Conservation (phyloP, 768 basidiomycete genomes). For the Podaxis pistillaris region DNA sequence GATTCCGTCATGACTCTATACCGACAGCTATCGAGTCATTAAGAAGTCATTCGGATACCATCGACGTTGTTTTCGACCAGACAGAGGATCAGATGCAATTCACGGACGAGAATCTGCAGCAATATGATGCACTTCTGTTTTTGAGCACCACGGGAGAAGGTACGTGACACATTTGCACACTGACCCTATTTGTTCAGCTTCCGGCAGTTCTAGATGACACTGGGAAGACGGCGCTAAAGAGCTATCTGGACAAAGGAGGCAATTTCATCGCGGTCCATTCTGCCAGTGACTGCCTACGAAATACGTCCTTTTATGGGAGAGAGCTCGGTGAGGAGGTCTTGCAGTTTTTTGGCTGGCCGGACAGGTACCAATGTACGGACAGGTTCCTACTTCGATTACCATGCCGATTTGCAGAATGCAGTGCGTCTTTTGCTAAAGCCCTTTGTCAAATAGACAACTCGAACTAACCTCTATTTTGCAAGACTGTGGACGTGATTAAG, state of each 20-base stretch:
- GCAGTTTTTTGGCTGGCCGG: background rate
- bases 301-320: constrained; percentile 53
- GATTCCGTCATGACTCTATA: constrained; percentile 74
- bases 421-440: constrained; percentile 34
- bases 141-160: constrained; percentile 69
- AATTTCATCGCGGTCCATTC: constrained; percentile 72
- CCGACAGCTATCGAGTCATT: constrained; percentile 65
- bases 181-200: background rate
- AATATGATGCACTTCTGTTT: constrained; percentile 69
- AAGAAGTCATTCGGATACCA: constrained; percentile 38
- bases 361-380: background rate
- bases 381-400: constrained; percentile 74
- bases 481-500: constrained; percentile 62
- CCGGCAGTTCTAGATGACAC: constrained; percentile 53
- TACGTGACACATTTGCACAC: constrained; percentile 24
- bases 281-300: constrained; percentile 57
- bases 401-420: constrained; percentile 62
- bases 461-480: background rate
- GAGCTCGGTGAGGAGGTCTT: constrained; percentile 46
- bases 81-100: constrained; percentile 63
- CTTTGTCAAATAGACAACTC: background rate
- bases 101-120: constrained; percentile 48
- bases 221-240: constrained; percentile 61
- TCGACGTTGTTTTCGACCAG: constrained; percentile 56
- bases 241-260: constrained; percentile 65